Conservation (phyloP, 345 rosid species). For the Populus simonii region DNA sequence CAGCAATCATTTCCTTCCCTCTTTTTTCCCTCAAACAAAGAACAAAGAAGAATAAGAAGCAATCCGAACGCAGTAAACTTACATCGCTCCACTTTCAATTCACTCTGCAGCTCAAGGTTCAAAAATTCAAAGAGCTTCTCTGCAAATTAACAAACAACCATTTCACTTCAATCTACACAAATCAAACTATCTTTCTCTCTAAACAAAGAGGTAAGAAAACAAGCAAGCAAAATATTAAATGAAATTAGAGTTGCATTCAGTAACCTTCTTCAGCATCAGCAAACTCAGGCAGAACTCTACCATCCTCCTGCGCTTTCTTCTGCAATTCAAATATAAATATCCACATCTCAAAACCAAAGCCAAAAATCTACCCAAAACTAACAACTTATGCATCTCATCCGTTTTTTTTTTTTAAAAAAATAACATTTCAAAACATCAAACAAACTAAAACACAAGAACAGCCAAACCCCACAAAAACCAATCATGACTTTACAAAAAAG, state of each 20-base stretch:
- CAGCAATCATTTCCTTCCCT: neutral
- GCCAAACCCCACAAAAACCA: neutral
- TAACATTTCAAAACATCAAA: neutral
- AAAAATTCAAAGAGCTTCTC: slow-evolving; percentile 76
- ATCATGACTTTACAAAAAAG: neutral
- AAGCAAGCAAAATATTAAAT: neutral
- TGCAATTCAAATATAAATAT: slow-evolving; percentile 33
- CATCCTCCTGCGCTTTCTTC: slow-evolving; percentile 85
- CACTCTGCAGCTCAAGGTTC: slow-evolving; percentile 73
- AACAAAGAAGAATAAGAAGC: neutral
- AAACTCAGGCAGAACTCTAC: slow-evolving; percentile 73
- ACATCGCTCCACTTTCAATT: slow-evolving; percentile 62
- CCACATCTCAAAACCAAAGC: slow-evolving; percentile 17
- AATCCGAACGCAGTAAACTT: slow-evolving; percentile 28
- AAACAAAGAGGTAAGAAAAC: neutral
- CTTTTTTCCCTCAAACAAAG: neutral
- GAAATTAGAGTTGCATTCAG: slow-evolving; percentile 5
- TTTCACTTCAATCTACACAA: slow-evolving; percentile 3
- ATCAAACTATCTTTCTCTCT: neutral
- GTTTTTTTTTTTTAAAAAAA: neutral
- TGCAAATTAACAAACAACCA: slow-evolving; percentile 33
- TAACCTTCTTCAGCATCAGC: slow-evolving; percentile 83
- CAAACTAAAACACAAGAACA: neutral
- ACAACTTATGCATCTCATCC: too few relatives aligned
- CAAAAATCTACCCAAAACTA: neutral